phyloP scores from a whole-genome alignment of 2,329 filamentous ascomycete species.

The Sporothrix mexicana region DNA sequence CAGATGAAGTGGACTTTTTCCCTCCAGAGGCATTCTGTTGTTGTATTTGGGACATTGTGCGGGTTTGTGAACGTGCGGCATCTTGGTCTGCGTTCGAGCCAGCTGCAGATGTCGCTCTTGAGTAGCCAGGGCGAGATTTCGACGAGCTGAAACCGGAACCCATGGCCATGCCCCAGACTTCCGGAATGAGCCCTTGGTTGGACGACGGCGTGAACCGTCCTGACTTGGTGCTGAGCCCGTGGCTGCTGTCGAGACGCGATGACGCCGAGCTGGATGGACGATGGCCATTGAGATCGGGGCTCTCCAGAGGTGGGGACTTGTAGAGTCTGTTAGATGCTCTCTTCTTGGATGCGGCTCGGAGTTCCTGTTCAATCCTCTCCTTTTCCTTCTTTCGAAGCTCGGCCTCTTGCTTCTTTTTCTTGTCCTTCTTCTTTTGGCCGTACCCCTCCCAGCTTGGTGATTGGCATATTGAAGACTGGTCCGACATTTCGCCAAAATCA shows the following conservation, averaged over 20 bases:
- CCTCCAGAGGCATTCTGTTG: not conserved
- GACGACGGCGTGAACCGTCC: not conserved
- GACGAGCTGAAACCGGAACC: slow-evolving; percentile 18
- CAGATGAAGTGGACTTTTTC: not conserved
- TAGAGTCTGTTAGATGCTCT: slow-evolving; percentile 45
- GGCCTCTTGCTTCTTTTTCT: slow-evolving; percentile 56
- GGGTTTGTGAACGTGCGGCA: not conserved
- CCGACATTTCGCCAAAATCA: slow-evolving; percentile 46
- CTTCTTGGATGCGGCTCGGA: slow-evolving; percentile 37
- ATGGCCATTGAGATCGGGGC: slow-evolving; percentile 37
- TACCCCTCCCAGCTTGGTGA: slow-evolving; percentile 68
- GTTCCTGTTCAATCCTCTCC: slow-evolving; percentile 40
- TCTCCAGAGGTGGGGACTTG: slow-evolving; percentile 46
- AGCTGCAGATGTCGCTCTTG: slow-evolving; percentile 1
- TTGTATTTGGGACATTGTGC: not conserved
- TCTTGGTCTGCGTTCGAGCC: not conserved
- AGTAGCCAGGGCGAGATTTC: not conserved
- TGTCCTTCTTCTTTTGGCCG: slow-evolving; percentile 58
- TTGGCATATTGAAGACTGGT: slow-evolving; percentile 61
- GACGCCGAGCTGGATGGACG: slow-evolving; percentile 28
- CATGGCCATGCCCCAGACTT: slow-evolving; percentile 26
- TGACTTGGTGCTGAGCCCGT: slow-evolving; percentile 19
- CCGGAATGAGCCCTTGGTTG: slow-evolving; percentile 22
- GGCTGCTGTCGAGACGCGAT: slow-evolving; percentile 1
- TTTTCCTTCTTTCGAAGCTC: slow-evolving; percentile 52